Percentiles rank a stretch among this genome's conserved stretches.
phyloP scores from a whole-genome alignment of 2,329 filamentous ascomycete genomes.

The Tolypocladium endophyticum region DNA sequence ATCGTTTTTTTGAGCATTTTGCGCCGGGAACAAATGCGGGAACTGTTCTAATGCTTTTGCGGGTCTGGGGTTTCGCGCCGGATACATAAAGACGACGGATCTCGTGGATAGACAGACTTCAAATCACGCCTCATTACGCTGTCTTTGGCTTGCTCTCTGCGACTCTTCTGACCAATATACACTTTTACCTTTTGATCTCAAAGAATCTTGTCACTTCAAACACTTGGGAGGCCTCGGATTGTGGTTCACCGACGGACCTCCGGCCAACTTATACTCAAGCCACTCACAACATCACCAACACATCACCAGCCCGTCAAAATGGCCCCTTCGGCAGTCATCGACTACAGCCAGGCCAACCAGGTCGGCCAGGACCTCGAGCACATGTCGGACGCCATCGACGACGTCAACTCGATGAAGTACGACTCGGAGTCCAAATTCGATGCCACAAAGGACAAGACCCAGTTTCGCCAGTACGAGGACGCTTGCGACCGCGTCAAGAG shows the following conservation, averaged over 20 bases:
- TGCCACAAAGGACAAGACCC: constrained; percentile 63
- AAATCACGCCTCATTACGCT: not conserved
- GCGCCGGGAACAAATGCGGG: not conserved
- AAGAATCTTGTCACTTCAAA: not conserved
- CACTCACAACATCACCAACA: not conserved
- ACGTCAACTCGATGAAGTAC: constrained; percentile 44
- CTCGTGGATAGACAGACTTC: not conserved
- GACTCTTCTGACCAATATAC: not conserved
- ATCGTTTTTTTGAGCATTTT: not conserved
- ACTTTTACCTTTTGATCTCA: not conserved
- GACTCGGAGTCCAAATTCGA: constrained; percentile 55
- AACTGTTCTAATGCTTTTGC: not conserved
- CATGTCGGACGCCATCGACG: constrained; percentile 36
- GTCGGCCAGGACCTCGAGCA: constrained; percentile 30
- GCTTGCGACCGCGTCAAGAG: constrained; percentile 76
- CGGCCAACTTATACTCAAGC: not conserved
- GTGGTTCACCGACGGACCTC: not conserved
- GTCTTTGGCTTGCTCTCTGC: not conserved
- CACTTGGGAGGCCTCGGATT: not conserved
- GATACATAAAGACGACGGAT: not conserved
- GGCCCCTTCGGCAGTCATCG: constrained; percentile 14
- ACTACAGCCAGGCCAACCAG: constrained; percentile 6
- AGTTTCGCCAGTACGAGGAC: constrained; percentile 74
- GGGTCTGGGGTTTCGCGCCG: not conserved
- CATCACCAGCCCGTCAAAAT: constrained; percentile 6